Conservation (phyloP, 139 green algal genomes). For the Cymbomonas tetramitiformis region DNA sequence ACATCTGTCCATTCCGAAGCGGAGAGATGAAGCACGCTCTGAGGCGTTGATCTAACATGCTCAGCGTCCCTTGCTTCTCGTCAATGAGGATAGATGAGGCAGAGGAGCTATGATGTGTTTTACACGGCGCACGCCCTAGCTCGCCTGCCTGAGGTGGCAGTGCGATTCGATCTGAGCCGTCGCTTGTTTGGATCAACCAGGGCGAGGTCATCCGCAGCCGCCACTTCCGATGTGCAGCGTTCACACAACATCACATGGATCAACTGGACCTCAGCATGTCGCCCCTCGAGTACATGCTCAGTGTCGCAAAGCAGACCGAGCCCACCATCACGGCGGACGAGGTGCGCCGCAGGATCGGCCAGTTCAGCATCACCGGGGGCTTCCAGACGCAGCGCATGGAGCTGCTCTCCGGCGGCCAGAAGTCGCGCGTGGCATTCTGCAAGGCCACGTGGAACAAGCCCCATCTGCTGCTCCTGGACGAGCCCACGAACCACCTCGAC, state of each 20-base stretch:
- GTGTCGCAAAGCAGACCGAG: background rate
- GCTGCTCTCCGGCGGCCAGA: constrained; percentile 22
- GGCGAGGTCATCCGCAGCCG: background rate
- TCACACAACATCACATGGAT: constrained; percentile 23
- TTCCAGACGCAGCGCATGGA: constrained; percentile 5
- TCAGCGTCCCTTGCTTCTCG: too few relatives aligned
- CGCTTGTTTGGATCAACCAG: too few relatives aligned
- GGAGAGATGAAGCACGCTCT: too few relatives aligned
- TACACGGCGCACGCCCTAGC: too few relatives aligned
- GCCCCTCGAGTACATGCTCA: constrained; percentile 3
- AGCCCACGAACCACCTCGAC: constrained; percentile 28
- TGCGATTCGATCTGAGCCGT: too few relatives aligned
- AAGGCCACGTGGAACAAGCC: background rate
- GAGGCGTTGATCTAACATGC: too few relatives aligned
- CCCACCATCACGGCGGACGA: constrained; percentile 1
- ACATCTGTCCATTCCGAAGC: too few relatives aligned
- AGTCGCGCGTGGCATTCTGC: constrained; percentile 13
- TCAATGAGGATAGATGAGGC: too few relatives aligned
- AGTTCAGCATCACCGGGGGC: constrained; percentile 1
- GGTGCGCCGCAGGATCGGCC: constrained; percentile 2
- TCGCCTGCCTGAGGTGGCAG: too few relatives aligned
- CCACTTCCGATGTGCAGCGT: background rate
- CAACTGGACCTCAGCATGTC: constrained; percentile 5
- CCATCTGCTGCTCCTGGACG: constrained; percentile 23
- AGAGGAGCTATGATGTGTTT: too few relatives aligned